Conservation (phyloP, 495 filamentous ascomycete species). For the Astrothelium subdiscretum region DNA sequence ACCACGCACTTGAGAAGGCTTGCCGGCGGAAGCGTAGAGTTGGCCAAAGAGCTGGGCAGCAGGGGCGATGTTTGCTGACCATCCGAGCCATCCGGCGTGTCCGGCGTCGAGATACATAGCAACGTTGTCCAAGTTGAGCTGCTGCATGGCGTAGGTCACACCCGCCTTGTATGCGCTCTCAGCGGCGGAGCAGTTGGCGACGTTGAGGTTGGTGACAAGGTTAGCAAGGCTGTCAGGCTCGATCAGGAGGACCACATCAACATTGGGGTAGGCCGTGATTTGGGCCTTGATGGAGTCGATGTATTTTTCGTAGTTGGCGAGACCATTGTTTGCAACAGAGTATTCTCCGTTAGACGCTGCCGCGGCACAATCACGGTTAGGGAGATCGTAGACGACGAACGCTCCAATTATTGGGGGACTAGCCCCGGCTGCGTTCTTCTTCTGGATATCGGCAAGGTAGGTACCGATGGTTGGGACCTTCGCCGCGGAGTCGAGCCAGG, state of each 20-base stretch:
- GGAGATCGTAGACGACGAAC: constrained; percentile 62
- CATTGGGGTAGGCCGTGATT: constrained; percentile 43
- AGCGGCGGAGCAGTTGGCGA: constrained; percentile 51
- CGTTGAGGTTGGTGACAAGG: constrained; percentile 61
- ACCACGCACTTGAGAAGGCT: constrained; percentile 56
- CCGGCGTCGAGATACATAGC: constrained; percentile 77
- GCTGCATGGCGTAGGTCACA: constrained; percentile 58
- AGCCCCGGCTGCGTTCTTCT: constrained; percentile 43
- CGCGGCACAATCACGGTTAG: constrained; percentile 67
- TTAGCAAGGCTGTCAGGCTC: constrained; percentile 77
- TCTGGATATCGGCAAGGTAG: constrained; percentile 43
- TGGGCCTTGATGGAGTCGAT: constrained; percentile 55
- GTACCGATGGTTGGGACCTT: constrained; percentile 49
- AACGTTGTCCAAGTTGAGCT: constrained; percentile 66
- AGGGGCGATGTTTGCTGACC: constrained; percentile 63
- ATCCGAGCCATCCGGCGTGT: constrained; percentile 75
- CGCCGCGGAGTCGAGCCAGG: constrained; percentile 54
- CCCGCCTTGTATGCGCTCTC: constrained; percentile 54
- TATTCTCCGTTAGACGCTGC: constrained; percentile 69
- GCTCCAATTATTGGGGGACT: constrained; percentile 26
- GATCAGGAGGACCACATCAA: constrained; percentile 42
- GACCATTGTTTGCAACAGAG: constrained; percentile 44
- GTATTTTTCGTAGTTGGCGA: constrained; percentile 58
- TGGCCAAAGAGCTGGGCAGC: constrained; percentile 57
- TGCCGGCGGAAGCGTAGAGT: constrained; percentile 54